Conservation (phyloP, 2,329 filamentous ascomycete genomes). For the Dactylellina sp. region DNA sequence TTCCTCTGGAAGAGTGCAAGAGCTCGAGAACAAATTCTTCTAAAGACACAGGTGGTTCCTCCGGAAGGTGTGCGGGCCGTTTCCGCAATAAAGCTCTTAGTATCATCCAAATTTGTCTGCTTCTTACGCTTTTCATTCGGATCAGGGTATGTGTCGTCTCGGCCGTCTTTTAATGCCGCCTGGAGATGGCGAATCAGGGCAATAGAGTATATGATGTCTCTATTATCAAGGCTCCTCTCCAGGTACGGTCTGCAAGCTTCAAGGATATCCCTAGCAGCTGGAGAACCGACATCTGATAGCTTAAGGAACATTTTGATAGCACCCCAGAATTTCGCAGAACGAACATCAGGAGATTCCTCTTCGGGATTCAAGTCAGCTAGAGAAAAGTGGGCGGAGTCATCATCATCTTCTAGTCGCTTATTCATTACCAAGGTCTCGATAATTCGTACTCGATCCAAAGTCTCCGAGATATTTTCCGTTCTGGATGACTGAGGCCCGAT, state of each 20-base stretch:
- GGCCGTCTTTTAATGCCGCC: slow-evolving; percentile 41
- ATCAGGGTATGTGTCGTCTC: slow-evolving; percentile 42
- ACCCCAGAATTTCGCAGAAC: slow-evolving; percentile 46
- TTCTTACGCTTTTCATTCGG: slow-evolving; percentile 36
- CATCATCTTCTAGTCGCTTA: slow-evolving; percentile 74
- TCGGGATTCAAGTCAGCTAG: slow-evolving; percentile 39
- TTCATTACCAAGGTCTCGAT: slow-evolving; percentile 82
- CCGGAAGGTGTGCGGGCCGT: slow-evolving; percentile 42
- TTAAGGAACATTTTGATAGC: slow-evolving; percentile 53
- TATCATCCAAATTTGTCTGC: slow-evolving; percentile 22
- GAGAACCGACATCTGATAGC: slow-evolving; percentile 38
- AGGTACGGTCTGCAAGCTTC: slow-evolving; percentile 41
- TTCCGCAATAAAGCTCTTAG: slow-evolving; percentile 43
- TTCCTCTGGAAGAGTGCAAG: slow-evolving; percentile 48
- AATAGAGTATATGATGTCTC: slow-evolving; percentile 52
- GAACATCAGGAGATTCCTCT: slow-evolving; percentile 42
- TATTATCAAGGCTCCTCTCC: slow-evolving; percentile 41
- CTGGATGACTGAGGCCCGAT: slow-evolving; percentile 61
- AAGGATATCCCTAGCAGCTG: slow-evolving; percentile 46
- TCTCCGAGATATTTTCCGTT: slow-evolving; percentile 71
- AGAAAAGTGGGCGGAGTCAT: slow-evolving; percentile 63
- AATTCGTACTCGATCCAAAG: slow-evolving; percentile 77
- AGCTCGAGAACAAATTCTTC: slow-evolving; percentile 48
- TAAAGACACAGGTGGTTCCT: slow-evolving; percentile 45
- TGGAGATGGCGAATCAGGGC: slow-evolving; percentile 43